phyloP scores from a whole-genome alignment of 208 protist genomes.

The Trichomonas tenax region DNA sequence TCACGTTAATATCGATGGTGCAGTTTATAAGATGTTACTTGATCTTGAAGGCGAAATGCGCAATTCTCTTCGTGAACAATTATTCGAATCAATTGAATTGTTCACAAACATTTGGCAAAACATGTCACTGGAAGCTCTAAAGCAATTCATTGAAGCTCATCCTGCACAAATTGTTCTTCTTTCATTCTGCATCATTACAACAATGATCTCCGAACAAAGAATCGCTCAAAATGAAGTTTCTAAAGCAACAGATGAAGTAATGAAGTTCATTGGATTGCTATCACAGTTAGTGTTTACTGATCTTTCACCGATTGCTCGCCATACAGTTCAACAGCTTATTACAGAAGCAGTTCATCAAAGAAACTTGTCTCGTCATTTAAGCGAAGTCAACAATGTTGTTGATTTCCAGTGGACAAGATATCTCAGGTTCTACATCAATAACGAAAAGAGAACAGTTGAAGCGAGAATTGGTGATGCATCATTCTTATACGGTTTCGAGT shows the following conservation, averaged over 20 bases:
- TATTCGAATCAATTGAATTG: not conserved
- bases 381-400: slow-evolving; percentile 30
- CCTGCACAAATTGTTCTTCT: slow-evolving; percentile 25
- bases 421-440: slow-evolving; percentile 13
- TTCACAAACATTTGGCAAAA: not conserved
- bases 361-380: slow-evolving; percentile 65
- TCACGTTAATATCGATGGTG: slow-evolving; percentile 32
- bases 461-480: slow-evolving; percentile 54
- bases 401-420: not conserved
- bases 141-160: not conserved
- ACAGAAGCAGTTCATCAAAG: slow-evolving; percentile 91
- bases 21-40: slow-evolving; percentile 18
- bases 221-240: not conserved
- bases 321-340: slow-evolving; percentile 65
- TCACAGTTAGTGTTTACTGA: not conserved
- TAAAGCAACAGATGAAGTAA: not conserved
- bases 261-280: not conserved
- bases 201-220: not conserved
- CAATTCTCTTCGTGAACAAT: not conserved
- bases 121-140: not conserved
- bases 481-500: slow-evolving; percentile 93
- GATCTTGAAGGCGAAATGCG: slow-evolving; percentile 26
- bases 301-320: not conserved
- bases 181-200: not conserved
- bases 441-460: not conserved